Evolutionary conservation across 371 early-diverging fungal species (phyloP).

Genomic region (Syncephalis plumigaleata): DNA sequence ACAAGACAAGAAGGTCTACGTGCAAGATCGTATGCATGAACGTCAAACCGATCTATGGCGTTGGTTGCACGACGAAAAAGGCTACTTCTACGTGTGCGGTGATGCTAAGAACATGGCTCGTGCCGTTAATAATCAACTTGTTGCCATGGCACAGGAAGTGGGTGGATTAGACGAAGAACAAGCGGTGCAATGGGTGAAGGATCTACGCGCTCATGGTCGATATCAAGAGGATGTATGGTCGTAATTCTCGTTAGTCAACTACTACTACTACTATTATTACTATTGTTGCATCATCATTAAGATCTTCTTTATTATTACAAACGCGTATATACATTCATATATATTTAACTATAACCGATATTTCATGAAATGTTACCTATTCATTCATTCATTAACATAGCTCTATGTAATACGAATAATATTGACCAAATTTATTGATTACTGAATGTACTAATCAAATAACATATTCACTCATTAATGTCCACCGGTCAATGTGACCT

Average conservation of each 20-base stretch:
- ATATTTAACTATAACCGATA: too few species aligned
- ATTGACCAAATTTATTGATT: too few species aligned
- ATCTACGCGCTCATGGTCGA: slow-evolving; percentile 55
- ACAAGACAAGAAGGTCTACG: slow-evolving; percentile 62
- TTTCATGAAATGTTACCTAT: too few species aligned
- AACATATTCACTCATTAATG: too few species aligned
- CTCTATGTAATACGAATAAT: too few species aligned
- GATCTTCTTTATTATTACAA: too few species aligned
- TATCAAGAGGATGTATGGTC: slow-evolving; percentile 95
- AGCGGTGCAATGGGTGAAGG: slow-evolving; percentile 65
- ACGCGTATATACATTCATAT: too few species aligned
- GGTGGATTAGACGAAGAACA: slow-evolving; percentile 51
- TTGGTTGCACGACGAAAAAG: slow-evolving; percentile 48
- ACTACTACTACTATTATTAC: too few species aligned
- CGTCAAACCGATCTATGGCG: slow-evolving; percentile 48
- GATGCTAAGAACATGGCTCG: slow-evolving; percentile 94
- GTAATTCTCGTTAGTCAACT: slow-evolving; percentile 12
- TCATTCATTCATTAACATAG: too few species aligned
- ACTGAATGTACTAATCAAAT: too few species aligned
- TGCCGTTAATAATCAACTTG: slow-evolving; percentile 61
- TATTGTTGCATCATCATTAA: too few species aligned
- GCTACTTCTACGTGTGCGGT: slow-evolving; percentile 82
- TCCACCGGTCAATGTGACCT: too few species aligned
- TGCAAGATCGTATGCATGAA: slow-evolving; percentile 61
- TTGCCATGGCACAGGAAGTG: slow-evolving; percentile 39